Percentiles rank a stretch among this genome's conserved stretches.
These are phyloP conservation scores for Echria macrotheca DNA, from an alignment of 495 filamentous ascomycete genomes.

Conservation along the genomic window DNA sequence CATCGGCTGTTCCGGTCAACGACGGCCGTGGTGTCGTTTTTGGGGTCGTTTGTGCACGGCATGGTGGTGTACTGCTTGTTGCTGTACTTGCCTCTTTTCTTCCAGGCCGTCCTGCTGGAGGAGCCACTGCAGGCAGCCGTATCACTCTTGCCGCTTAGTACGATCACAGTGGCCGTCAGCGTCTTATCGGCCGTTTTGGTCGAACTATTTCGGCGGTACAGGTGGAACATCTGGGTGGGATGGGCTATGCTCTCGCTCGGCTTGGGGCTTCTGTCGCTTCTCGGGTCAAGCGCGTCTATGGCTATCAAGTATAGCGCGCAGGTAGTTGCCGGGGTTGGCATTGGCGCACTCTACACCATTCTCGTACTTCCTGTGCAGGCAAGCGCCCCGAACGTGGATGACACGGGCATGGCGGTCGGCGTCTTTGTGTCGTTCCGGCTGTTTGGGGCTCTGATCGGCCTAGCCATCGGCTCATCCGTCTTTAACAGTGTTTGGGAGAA, in stretches of 20 bases:
- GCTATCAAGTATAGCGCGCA: conserved; percentile 19
- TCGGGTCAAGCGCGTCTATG: conserved; percentile 11
- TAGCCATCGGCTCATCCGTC: conserved; percentile 28
- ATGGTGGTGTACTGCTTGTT: conserved; percentile 26
- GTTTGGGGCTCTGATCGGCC: conserved; percentile 35
- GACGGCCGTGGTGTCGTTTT: conserved; percentile 25
- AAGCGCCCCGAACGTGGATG: conserved; percentile 31
- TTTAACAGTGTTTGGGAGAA: conserved; percentile 25
- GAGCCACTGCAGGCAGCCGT: conserved; percentile 25
- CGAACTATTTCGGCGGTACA: conserved; percentile 17
- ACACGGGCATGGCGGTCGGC: conserved; percentile 35
- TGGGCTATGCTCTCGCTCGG: conserved; percentile 25
- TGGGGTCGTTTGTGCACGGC: conserved; percentile 30
- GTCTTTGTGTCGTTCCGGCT: conserved; percentile 34
- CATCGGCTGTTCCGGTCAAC: conserved; percentile 29
- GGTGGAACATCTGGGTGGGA: conserved; percentile 16
- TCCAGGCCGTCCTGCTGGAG: conserved; percentile 31
- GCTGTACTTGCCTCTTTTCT: conserved; percentile 34
- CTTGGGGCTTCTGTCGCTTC: conserved; percentile 23
- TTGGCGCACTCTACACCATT: conserved; percentile 18
- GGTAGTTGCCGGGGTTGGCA: conserved; percentile 27
- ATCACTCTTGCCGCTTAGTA: conserved; percentile 24
- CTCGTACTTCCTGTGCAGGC: conserved; percentile 32
- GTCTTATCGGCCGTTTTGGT: conserved; percentile 18
- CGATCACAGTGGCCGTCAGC: conserved; percentile 14